Conservation (phyloP, 75 land plant species). For the Cryptomeria japonica region DNA sequence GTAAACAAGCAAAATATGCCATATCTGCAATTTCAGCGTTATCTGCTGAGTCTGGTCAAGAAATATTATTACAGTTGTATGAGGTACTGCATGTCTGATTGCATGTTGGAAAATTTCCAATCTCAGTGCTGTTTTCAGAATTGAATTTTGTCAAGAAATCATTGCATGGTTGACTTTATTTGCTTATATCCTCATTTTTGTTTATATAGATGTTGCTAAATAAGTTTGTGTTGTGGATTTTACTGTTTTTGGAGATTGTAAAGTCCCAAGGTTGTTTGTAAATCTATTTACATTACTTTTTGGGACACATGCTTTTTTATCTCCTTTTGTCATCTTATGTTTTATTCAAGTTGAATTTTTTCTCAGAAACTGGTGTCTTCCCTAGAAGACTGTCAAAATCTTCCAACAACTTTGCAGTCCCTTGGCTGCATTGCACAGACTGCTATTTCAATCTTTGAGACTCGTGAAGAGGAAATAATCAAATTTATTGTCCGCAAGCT, state of each 20-base stretch:
- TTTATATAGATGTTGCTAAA: neutral
- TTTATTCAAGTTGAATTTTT: neutral
- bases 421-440: slow-evolving; percentile 62
- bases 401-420: slow-evolving; percentile 75
- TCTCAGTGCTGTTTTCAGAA: neutral
- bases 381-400: slow-evolving; percentile 31
- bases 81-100: slow-evolving; percentile 30
- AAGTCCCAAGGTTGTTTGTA: neutral
- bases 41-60: slow-evolving; percentile 20
- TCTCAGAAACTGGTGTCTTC: slow-evolving; percentile 53
- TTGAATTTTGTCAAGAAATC: neutral
- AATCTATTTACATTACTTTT: slow-evolving; percentile 5
- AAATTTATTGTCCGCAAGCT: slow-evolving; percentile 41
- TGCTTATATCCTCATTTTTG: neutral
- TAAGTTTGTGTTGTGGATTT: neutral
- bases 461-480: slow-evolving; percentile 40
- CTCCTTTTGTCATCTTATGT: neutral
- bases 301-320: neutral
- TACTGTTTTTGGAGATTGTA: neutral
- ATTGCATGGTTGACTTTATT: neutral
- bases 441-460: slow-evolving; percentile 41
- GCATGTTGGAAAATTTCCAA: neutral
- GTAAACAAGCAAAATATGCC: slow-evolving; percentile 57
- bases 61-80: slow-evolving; percentile 34
- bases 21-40: slow-evolving; percentile 65